Evolutionary conservation across 805 yeast genomes (phyloP), one percentile per base, ranked within the genome.

Genomic region (Maudiozyma bulderi): DNA sequence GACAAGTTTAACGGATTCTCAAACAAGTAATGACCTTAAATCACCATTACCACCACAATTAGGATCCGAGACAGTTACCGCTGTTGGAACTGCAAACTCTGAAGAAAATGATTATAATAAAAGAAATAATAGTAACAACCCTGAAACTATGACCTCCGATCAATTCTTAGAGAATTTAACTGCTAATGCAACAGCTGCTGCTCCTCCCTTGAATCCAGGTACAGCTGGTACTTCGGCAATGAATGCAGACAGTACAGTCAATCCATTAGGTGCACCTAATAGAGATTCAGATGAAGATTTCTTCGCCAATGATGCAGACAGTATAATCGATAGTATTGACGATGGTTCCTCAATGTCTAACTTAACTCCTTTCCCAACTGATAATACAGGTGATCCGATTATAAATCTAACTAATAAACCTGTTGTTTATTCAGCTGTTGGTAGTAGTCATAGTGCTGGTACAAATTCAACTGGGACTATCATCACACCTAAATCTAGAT

Each of bases 201-300:
- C n/a, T 35, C 40, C 34, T 11, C 34, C 13, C 9, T 32, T 11
- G 34, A 32, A 32, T 32, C 40, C 40, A 38, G 13, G 6, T 38
- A 6, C 40, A 50, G 49, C 52, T 47, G 43, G 55, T 1, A 53
- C 53, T 5, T 54, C 59, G 37, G 15, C 15, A 35, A 15, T 14
- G 20, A 35, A n/a, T 35, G 38, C 15, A 38, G 49, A 63, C 8
- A 8, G 28, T 14, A 48, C 50, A 44, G 50, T 48, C 38, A 48
- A 57, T 47, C 40, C 37, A n/a, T 32, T 14, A n/a, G 42, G 38
- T 5, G 61, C 63, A n/a, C 38, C 38, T n/a, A 48, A 52, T 31
- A 54, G 55, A n/a, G 62, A 66, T 9, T 72, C 82, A 0, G 77
- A 76, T 1, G 79, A 78, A 54, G 81, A 77, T 42, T 78, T 78